phyloP scores from a whole-genome alignment of 495 filamentous ascomycete genomes.

The Talaromyces wortmannii region DNA sequence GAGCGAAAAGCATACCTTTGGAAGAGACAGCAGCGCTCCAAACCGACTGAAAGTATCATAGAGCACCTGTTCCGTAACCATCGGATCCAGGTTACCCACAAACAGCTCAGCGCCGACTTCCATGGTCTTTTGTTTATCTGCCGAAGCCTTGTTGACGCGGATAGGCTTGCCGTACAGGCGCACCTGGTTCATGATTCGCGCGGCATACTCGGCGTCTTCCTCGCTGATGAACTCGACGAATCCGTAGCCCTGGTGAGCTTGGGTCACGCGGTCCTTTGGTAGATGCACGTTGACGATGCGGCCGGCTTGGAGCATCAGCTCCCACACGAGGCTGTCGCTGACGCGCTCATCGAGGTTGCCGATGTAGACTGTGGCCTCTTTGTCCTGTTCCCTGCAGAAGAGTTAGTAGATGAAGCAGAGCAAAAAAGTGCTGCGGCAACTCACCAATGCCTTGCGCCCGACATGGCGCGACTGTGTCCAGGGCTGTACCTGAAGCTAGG shows the following conservation, averaged over 20 bases:
- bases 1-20: too few species aligned
- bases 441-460: slow-evolving; percentile 77
- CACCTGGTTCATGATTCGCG: slow-evolving; percentile 93
- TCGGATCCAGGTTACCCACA: slow-evolving; percentile 89
- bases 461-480: slow-evolving; percentile 38
- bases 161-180: slow-evolving; percentile 91
- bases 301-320: slow-evolving; percentile 95
- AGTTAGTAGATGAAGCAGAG: background rate
- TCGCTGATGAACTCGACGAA: slow-evolving; percentile 98
- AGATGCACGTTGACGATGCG: slow-evolving; percentile 96
- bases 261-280: slow-evolving; percentile 94
- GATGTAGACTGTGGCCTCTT: slow-evolving; percentile 96
- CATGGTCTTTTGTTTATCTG: slow-evolving; percentile 93
- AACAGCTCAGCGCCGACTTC: slow-evolving; percentile 97
- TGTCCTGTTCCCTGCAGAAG: slow-evolving; percentile 84
- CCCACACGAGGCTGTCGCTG: slow-evolving; percentile 85
- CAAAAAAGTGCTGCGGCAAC: slow-evolving; percentile 11
- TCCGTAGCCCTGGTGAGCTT: slow-evolving; percentile 94
- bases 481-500: too few species aligned
- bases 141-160: slow-evolving; percentile 91
- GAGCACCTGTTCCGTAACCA: slow-evolving; percentile 94
- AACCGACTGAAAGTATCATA: slow-evolving; percentile 97
- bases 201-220: slow-evolving; percentile 94
- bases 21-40: slow-evolving; percentile 72
- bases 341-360: slow-evolving; percentile 97